Percentiles rank a stretch among this genome's conserved stretches.
phyloP scores from a whole-genome alignment of 768 basidiomycete genomes.

The Kockovaella imperatae region DNA sequence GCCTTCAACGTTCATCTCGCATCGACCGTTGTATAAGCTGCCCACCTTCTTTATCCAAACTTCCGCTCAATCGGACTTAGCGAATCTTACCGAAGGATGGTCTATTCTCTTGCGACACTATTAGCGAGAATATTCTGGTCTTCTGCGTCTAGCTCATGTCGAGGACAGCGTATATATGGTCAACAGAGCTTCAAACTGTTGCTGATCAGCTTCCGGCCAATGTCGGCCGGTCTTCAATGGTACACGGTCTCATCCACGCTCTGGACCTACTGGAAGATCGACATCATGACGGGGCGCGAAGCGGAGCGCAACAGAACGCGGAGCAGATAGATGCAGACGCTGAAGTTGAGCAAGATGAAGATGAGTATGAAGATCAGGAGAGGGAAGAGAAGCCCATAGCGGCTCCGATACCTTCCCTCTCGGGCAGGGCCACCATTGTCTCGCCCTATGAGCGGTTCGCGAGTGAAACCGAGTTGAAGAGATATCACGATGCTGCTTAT shows the following conservation, averaged over 20 bases:
- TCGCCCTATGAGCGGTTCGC: constrained; percentile 52
- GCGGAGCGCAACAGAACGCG: no score
- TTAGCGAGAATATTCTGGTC: no score
- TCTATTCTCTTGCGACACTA: no score
- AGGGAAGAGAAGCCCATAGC: no score
- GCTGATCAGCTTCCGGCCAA: constrained; percentile 29
- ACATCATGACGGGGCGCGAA: no score
- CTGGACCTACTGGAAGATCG: constrained; percentile 15
- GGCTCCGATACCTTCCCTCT: background rate
- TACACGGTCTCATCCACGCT: constrained; percentile 26
- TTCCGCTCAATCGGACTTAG: no score
- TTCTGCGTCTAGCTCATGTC: no score
- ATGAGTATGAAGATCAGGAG: background rate
- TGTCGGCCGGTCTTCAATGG: constrained; percentile 30
- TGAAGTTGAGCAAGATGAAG: background rate
- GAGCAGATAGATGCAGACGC: no score
- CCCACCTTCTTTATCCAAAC: no score
- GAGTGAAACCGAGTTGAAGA: constrained; percentile 53
- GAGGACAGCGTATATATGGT: constrained; percentile 33
- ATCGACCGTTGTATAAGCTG: no score
- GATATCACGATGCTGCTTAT: constrained; percentile 67
- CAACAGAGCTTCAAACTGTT: constrained; percentile 13
- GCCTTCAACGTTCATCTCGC: no score
- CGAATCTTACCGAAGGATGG: no score
- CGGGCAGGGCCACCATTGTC: constrained; percentile 46